Base-by-base conservation (phyloP, 108 stramenopile genomes). In the Thalassiosira profunda region DNA sequence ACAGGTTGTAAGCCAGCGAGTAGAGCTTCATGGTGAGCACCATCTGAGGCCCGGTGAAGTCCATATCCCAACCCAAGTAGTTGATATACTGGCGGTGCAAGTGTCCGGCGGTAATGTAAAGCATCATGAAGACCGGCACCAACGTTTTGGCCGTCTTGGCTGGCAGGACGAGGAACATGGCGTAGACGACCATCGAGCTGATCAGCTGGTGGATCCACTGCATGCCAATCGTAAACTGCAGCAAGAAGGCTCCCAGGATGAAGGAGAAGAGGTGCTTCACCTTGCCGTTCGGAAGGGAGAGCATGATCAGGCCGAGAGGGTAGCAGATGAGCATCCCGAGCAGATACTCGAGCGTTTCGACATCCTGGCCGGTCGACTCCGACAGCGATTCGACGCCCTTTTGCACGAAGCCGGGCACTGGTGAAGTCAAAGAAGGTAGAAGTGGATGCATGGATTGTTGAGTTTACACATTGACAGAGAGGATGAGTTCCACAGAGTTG, bases 161-260 rank as follows among this genome's bases (percentile, higher is more conserved):
- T 25, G 91, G 94, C 25, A 95, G 58, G 58, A 84, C 54, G 6
- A 84, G 63, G 82, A 95, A 87, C 81, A 97, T 82, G 44, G 80
- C 81, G 72, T 98, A 98, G 11, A 91, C 92, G 26, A 95, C 67
- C 52, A 95, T 36, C 2, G 93, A 87, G 24, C 92, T 89, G 47
- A 98, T 90, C 38, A 98, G 62, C 26, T 97, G 96, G 75, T 98
- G 98, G 53, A 98, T 97, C 96, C 98, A 98, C 71, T 98, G 96
- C 33, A 84, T 87, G 23, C 94, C 97, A 60, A 92, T 67, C 4
- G 93, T 93, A 63, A 92, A 96, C 66, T 96, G 95, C 35, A 96
- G 85, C 35, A 97, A 61, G 64, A 94, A 97, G 15, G 88, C 88
- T 31, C 96, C 96, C 30, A 95, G 80, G 34, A 95, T 47, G 65